Evolutionary conservation across 1,284 basidiomycete genomes (phyloP), one percentile per base, ranked within the genome.

Genomic region (Tilletiopsis washingtonensis): DNA sequence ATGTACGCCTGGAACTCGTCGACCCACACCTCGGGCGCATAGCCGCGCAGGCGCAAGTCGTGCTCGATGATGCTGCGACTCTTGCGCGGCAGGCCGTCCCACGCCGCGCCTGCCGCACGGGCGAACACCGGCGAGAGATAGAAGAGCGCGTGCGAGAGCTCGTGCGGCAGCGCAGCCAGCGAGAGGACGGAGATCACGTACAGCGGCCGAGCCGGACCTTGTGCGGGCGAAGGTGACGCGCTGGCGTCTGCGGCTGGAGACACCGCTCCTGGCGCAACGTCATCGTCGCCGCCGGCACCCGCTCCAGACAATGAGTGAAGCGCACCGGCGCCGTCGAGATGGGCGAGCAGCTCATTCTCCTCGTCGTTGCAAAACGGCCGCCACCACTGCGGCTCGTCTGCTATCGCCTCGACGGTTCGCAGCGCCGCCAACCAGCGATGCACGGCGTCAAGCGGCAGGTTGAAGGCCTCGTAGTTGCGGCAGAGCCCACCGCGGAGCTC

Each of bases 1-100:
- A 71, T 48, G 46, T 71, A 71, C 1, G 68, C 68, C 38, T 69
- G 67, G 21, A 62, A 64, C 43, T 71, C 68, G 48, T 71, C 68
- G 23, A 53, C 49, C 37, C 54, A 69, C 27, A 71, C 65, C 2
- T 49, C 34, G 25, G 54, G 48, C 29, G 49, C 40, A 51, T 71
- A 71, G 24, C 66, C 64, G 36, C 68, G 56, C 56, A 69, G 43
- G 4, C 51, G 36, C 3, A 71, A 51, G 23, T 71, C 68, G 11
- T 47, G 55, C 54, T 68, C 53, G 23, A 71, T 61, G 20, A 61
- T 60, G 25, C 50, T 56, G 15, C 42, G 47, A n/a, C 48, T 49
- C 9, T 57, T 46, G 1, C 43, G n/a, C 3, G 61, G 51, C 21
- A 69, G 52, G 11, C 47, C 41, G 2, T 45, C 45, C 45, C 55